A percentile compares a stretch with the other conserved stretches of the same genome.
Evolutionary conservation across 192 early-diverging fungal species (phyloP).

Genomic region (Coemansia sp.): DNA sequence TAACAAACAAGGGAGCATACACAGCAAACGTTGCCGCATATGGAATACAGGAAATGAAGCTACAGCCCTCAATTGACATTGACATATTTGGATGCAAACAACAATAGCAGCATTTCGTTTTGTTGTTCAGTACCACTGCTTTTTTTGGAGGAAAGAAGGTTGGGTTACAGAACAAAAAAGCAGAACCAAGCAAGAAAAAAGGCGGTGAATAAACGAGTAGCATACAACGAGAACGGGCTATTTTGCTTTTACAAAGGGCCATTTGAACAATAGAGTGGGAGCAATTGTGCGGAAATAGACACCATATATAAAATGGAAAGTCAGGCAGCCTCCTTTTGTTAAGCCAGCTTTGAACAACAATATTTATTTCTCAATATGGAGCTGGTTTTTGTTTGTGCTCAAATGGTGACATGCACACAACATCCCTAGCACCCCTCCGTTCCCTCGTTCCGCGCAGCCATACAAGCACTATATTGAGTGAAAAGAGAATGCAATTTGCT

Average conservation of each 20-base stretch:
- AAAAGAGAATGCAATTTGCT: background rate
- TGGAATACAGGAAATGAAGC: background rate
- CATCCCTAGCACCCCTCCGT: slow-evolving; percentile 3
- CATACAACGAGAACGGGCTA: background rate
- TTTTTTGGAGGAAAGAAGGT: background rate
- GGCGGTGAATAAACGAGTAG: background rate
- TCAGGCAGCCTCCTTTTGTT: background rate
- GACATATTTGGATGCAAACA: background rate
- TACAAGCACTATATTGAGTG: slow-evolving; percentile 1
- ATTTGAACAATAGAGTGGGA: background rate
- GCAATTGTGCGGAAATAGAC: background rate
- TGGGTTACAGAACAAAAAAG: too few species aligned
- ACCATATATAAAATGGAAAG: background rate
- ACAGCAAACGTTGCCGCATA: background rate
- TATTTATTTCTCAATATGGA: background rate
- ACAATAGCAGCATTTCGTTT: background rate
- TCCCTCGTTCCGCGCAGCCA: slow-evolving; percentile 8
- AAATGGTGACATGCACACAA: slow-evolving; percentile 1
- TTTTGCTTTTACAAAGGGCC: background rate
- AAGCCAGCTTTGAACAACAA: slow-evolving; percentile 1
- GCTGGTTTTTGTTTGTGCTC: background rate
- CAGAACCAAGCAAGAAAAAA: too few species aligned
- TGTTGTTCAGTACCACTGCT: background rate
- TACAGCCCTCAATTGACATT: background rate
- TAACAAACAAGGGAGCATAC: background rate